Evolutionary conservation across 2,329 filamentous ascomycete genomes (phyloP).

Genomic region (Mycosphaerella sp.): DNA sequence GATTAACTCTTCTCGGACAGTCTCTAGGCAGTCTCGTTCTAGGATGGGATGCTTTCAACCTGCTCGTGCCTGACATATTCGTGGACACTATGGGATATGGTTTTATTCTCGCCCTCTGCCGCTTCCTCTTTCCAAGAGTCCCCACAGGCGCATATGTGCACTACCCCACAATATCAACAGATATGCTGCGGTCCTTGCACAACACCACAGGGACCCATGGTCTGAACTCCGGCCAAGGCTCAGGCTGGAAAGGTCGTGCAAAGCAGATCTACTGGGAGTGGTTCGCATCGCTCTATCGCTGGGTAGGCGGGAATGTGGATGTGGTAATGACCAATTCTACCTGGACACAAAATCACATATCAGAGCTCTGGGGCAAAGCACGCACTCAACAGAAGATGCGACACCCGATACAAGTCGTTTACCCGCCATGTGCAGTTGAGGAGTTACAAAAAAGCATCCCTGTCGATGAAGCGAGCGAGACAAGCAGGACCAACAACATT

Average conservation of each 20-base stretch:
- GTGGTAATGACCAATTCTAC: constrained; percentile 96
- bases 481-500: constrained; percentile 62
- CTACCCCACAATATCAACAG: constrained; percentile 96
- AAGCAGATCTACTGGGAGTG: constrained; percentile 83
- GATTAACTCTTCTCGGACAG: constrained; percentile 90
- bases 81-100: constrained; percentile 98
- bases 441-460: constrained; percentile 72
- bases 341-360: constrained; percentile 85
- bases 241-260: constrained; percentile 59
- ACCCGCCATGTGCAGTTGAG: constrained; percentile 84
- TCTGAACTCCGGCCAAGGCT: constrained; percentile 76
- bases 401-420: constrained; percentile 66
- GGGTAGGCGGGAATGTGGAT: constrained; percentile 76
- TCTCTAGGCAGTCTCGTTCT: constrained; percentile 81
- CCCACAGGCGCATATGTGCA: constrained; percentile 93
- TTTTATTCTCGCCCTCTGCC: constrained; percentile 76
- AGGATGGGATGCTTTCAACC: constrained; percentile 86
- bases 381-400: constrained; percentile 45
- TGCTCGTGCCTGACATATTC: constrained; percentile 88
- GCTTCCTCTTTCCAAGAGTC: constrained; percentile 70
- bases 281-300: constrained; percentile 77
- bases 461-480: constrained; percentile 63
- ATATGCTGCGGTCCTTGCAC: constrained; percentile 70
- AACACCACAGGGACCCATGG: constrained; percentile 53
- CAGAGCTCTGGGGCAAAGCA: constrained; percentile 63